Evolutionary conservation across 73 alveolate species (phyloP).

Genomic region (Paramecium caudatum): DNA sequence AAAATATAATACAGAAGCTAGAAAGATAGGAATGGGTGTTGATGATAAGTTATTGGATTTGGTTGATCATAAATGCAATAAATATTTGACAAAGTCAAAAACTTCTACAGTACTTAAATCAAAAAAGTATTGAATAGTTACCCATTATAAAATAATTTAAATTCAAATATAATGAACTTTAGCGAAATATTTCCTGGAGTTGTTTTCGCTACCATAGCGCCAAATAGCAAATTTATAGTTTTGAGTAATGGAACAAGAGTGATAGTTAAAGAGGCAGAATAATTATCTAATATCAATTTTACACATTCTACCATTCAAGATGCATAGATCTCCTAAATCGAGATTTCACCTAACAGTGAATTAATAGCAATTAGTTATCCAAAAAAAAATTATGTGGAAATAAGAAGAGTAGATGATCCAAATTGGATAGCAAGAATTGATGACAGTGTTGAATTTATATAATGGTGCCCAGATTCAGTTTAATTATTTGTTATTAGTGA

Average conservation of each 20-base stretch:
- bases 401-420: slow-evolving; percentile 41
- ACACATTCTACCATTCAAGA: slow-evolving; percentile 32
- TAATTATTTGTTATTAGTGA: slow-evolving; percentile 18
- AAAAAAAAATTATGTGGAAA: slow-evolving; percentile 8
- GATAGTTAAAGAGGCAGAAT: slow-evolving; percentile 1
- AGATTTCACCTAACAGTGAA: slow-evolving; percentile 56
- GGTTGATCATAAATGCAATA: slow-evolving; percentile 32
- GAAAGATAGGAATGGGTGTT: slow-evolving; percentile 25
- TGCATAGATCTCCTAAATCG: not conserved
- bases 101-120: not conserved
- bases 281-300: not conserved
- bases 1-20: slow-evolving; percentile 31
- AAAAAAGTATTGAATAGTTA: slow-evolving; percentile 19
- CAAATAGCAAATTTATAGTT: slow-evolving; percentile 30
- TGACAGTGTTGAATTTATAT: slow-evolving; percentile 28
- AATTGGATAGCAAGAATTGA: slow-evolving; percentile 65
- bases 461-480: slow-evolving; percentile 58
- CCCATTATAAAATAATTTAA: no score
- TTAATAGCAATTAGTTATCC: slow-evolving; percentile 53
- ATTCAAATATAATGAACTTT: slow-evolving; percentile 70
- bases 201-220: not conserved
- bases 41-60: slow-evolving; percentile 9
- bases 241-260: slow-evolving; percentile 34
- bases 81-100: slow-evolving; percentile 24
- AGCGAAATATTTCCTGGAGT: slow-evolving; percentile 69